phyloP scores from a whole-genome alignment of 2,329 filamentous ascomycete genomes.

The Rhinocladiella similis region DNA sequence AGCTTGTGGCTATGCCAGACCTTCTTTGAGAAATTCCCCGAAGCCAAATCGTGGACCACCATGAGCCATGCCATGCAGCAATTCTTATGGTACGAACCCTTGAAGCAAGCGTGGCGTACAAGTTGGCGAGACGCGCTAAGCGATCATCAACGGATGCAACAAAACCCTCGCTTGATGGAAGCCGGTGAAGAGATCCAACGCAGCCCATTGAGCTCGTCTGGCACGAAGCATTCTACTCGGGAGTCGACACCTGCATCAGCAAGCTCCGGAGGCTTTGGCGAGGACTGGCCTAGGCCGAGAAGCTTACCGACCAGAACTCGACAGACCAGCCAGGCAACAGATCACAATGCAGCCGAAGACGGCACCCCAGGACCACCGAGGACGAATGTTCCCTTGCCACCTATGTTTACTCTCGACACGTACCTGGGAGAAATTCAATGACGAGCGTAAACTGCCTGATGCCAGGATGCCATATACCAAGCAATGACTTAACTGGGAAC shows the following conservation, averaged over 20 bases:
- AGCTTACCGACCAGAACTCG: background rate
- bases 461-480: no score
- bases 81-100: constrained; percentile 19
- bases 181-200: background rate
- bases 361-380: background rate
- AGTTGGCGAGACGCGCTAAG: constrained; percentile 11
- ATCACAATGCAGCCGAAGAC: background rate
- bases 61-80: constrained; percentile 14
- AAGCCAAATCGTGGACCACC: constrained; percentile 9
- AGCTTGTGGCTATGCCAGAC: background rate
- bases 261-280: background rate
- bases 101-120: constrained; percentile 4
- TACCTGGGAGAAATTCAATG: constrained; percentile 11
- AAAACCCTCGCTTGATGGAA: background rate
- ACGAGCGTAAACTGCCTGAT: background rate
- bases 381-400: constrained; percentile 7
- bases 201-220: background rate
- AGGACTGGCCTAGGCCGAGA: background rate
- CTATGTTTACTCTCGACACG: constrained; percentile 20
- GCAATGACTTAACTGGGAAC: no score
- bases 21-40: constrained; percentile 14
- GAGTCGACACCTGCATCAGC: constrained; percentile 1
- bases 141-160: background rate
- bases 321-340: background rate
- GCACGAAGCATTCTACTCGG: background rate